Evolutionary conservation across 352 stramenopile genomes (phyloP).

Genomic region (Globisporangium paroecandrum): DNA sequence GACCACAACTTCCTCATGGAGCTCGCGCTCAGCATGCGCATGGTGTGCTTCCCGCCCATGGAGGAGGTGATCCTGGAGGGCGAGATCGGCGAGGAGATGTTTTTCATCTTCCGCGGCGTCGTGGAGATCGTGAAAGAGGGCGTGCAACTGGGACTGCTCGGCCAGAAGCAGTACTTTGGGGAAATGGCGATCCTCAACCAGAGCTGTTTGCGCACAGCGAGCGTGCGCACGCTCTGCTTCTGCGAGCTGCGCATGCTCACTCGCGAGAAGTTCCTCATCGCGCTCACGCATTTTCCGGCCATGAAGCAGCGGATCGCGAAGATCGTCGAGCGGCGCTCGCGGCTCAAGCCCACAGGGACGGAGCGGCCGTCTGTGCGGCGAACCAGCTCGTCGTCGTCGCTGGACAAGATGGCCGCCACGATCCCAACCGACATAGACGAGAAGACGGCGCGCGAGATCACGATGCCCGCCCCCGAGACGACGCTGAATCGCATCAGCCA

Average conservation of each 20-base stretch:
- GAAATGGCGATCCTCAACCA: slow-evolving; percentile 73
- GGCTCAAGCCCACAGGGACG: slow-evolving; percentile 27
- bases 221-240: slow-evolving; percentile 69
- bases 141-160: slow-evolving; percentile 49
- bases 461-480: slow-evolving; percentile 37
- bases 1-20: slow-evolving; percentile 81
- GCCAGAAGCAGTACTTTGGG: slow-evolving; percentile 77
- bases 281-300: slow-evolving; percentile 37
- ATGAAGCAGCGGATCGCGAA: slow-evolving; percentile 75
- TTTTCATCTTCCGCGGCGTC: slow-evolving; percentile 71
- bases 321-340: slow-evolving; percentile 65
- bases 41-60: slow-evolving; percentile 65
- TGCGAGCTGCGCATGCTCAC: slow-evolving; percentile 70
- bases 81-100: slow-evolving; percentile 72
- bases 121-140: slow-evolving; percentile 51
- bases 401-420: slow-evolving; percentile 57
- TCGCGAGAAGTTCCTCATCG: slow-evolving; percentile 54
- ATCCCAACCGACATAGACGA: slow-evolving; percentile 39
- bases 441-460: slow-evolving; percentile 47
- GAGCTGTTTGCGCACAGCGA: slow-evolving; percentile 53
- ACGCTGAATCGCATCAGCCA: slow-evolving; percentile 72
- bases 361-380: slow-evolving; percentile 9
- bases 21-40: slow-evolving; percentile 72
- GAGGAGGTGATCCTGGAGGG: slow-evolving; percentile 66
- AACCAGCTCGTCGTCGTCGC: slow-evolving; percentile 30